A percentile compares a stretch with the other conserved stretches of the same genome.
Evolutionary conservation across 2,329 filamentous ascomycete genomes (phyloP).

Genomic region (Talaromyces sp.): DNA sequence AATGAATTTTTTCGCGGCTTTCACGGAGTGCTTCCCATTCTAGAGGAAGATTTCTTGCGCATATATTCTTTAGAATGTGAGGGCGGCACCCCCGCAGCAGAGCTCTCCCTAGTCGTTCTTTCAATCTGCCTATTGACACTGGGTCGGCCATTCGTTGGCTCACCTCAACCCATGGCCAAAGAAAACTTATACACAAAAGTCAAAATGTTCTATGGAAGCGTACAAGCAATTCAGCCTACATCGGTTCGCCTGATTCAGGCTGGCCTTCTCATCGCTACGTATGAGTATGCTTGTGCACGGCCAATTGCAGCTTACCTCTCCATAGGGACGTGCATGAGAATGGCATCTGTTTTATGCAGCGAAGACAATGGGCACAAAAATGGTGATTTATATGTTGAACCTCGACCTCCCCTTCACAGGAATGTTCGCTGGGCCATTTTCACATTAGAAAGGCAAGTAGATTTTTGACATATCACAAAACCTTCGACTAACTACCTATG

Average conservation of each 20-base stretch:
- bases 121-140: constrained; percentile 1
- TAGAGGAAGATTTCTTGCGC: neutral
- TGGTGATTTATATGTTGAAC: neutral
- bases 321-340: neutral
- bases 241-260: neutral
- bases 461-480: neutral
- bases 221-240: neutral
- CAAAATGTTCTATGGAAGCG: neutral
- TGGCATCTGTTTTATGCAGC: neutral
- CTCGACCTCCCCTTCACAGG: neutral
- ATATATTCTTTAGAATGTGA: neutral
- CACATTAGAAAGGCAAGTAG: neutral
- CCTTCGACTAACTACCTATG: neutral
- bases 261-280: neutral
- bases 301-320: neutral
- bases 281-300: neutral
- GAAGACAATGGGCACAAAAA: neutral
- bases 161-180: neutral
- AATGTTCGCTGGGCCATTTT: neutral
- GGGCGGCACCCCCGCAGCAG: neutral
- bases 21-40: neutral
- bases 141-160: neutral
- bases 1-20: neutral
- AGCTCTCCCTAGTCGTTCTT: neutral
- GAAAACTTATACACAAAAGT: neutral